Conservation (phyloP, 306 rosid species). For the Castanea mollissima region DNA sequence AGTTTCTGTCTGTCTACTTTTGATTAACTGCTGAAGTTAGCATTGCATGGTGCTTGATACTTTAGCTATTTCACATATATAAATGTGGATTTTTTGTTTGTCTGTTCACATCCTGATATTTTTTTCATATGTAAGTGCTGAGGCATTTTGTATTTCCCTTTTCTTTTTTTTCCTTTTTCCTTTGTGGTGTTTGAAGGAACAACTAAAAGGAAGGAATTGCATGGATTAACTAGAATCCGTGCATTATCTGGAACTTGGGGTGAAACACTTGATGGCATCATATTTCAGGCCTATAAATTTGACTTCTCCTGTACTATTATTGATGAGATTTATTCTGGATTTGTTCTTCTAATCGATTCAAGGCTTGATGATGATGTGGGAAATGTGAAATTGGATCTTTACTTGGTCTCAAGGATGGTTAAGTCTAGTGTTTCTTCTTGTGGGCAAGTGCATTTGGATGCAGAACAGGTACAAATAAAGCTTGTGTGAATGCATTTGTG, state of each 20-base stretch:
- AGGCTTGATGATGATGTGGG: conserved; percentile 84
- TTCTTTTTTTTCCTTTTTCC: neutral
- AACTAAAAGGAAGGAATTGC: conserved; percentile 88
- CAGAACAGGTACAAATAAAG: conserved; percentile 58
- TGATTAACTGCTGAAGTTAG: too few species aligned
- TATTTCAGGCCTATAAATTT: conserved; percentile 71
- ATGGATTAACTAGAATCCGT: conserved; percentile 54
- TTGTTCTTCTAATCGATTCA: conserved; percentile 70
- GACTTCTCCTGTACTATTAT: conserved; percentile 62
- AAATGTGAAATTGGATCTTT: conserved; percentile 64
- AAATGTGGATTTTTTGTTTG: too few species aligned
- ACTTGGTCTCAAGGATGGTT: conserved; percentile 64
- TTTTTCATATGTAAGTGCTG: neutral
- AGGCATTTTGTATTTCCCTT: conserved; percentile 13
- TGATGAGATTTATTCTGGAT: conserved; percentile 55
- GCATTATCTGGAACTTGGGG: conserved; percentile 74
- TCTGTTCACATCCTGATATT: neutral
- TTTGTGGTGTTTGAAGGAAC: conserved; percentile 61
- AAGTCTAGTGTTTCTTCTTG: conserved; percentile 61
- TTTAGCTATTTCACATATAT: too few species aligned
- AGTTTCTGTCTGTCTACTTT: too few species aligned
- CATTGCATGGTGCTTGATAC: too few species aligned
- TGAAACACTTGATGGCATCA: conserved; percentile 43
- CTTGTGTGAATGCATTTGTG: conserved; percentile 8
- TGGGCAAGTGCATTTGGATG: conserved; percentile 65